phyloP scores from a whole-genome alignment of 331 rosid species.

The Malus hybrid region DNA sequence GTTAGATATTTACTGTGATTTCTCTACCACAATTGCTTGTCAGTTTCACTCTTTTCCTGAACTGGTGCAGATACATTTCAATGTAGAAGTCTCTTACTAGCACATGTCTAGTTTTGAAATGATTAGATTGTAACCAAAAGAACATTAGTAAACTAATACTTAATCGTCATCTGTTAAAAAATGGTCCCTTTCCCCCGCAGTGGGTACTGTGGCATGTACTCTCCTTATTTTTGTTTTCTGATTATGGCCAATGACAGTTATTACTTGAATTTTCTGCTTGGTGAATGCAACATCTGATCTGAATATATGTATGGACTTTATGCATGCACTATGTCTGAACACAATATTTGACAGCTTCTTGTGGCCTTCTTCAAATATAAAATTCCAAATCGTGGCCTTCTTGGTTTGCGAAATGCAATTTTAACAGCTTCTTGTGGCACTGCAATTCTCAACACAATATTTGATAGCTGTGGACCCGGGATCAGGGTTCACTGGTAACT shows the following conservation, averaged over 20 bases:
- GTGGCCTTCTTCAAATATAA: conserved; percentile 58
- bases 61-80: not conserved
- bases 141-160: not conserved
- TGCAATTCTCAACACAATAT: conserved; percentile 86
- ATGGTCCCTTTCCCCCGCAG: not conserved
- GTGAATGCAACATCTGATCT: conserved; percentile 6
- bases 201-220: not conserved
- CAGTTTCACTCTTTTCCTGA: not conserved
- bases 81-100: not conserved
- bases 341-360: conserved; percentile 20
- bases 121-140: not conserved
- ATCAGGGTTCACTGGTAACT: conserved; percentile 91
- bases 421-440: conserved; percentile 97
- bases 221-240: not conserved
- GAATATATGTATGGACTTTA: conserved; percentile 13
- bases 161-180: not conserved
- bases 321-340: conserved; percentile 54
- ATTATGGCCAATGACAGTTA: not conserved
- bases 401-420: conserved; percentile 89
- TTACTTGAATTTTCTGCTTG: not conserved
- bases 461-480: conserved; percentile 86
- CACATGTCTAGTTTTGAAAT: not conserved
- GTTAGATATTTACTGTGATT: not conserved
- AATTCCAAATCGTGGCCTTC: conserved; percentile 98
- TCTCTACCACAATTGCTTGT: not conserved